Percentiles rank a stretch among this genome's conserved stretches.
Evolutionary conservation across 148 eudicot species (phyloP).

Genomic region (Linanthus parryae): DNA sequence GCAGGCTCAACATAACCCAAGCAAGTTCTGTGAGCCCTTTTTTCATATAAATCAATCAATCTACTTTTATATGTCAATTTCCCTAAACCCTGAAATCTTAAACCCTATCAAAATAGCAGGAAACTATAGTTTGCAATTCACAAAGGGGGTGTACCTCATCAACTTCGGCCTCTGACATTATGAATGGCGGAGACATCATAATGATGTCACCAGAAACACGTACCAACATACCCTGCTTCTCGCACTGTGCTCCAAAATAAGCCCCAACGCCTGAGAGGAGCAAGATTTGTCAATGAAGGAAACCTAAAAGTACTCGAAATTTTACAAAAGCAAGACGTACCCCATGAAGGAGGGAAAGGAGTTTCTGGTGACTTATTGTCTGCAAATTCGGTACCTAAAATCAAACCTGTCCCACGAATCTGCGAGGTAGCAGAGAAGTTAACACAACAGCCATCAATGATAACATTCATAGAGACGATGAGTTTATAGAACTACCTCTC

Average conservation of each 20-base stretch:
- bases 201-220: constrained; percentile 90
- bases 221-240: constrained; percentile 86
- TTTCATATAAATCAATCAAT: no score
- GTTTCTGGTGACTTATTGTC: constrained; percentile 88
- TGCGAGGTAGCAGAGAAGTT: constrained; percentile 14
- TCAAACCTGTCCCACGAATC: constrained; percentile 93
- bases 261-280: constrained; percentile 61
- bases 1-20: no score
- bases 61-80: no score
- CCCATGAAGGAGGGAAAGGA: constrained; percentile 91
- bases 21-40: no score
- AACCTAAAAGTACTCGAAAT: no score
- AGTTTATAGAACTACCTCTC: constrained; percentile 58
- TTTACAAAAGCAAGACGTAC: no score
- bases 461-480: not conserved
- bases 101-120: no score
- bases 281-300: not conserved
- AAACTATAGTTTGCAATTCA: no score
- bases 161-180: constrained; percentile 57
- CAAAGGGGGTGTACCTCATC: no score
- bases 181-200: constrained; percentile 86
- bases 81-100: no score
- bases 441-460: constrained; percentile 1
- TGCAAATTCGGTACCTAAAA: constrained; percentile 76
- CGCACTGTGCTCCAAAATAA: constrained; percentile 81